A percentile compares a stretch with the other conserved stretches of the same genome.
phyloP scores from a whole-genome alignment of 2,329 filamentous ascomycete genomes.

The Gyromitra esculenta region DNA sequence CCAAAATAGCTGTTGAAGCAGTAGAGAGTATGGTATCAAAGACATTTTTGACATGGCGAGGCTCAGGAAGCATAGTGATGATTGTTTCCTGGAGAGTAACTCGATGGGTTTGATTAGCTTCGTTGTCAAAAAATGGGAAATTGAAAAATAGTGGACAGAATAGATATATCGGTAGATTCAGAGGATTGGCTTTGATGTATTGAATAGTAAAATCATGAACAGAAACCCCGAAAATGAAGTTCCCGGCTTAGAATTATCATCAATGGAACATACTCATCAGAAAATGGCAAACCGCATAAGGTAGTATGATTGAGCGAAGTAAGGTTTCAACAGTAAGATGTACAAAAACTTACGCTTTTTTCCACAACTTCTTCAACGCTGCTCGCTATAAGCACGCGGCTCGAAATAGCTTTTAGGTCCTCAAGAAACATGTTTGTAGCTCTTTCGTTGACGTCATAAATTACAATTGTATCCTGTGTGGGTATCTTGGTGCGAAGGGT shows the following conservation, averaged over 20 bases:
- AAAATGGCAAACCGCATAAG: neutral
- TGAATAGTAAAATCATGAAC: conserved; percentile 71
- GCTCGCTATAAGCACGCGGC: conserved; percentile 66
- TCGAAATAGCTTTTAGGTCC: conserved; percentile 61
- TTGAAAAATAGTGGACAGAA: conserved; percentile 18
- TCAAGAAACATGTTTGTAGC: conserved; percentile 68
- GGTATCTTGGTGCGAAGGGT: conserved; percentile 75
- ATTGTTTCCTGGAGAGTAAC: conserved; percentile 74
- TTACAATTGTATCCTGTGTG: conserved; percentile 69
- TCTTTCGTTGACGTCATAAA: conserved; percentile 73
- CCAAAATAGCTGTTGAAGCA: conserved; percentile 64
- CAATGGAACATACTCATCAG: conserved; percentile 68
- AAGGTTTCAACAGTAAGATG: neutral
- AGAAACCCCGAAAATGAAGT: conserved; percentile 65
- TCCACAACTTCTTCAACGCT: conserved; percentile 72
- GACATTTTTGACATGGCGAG: conserved; percentile 84
- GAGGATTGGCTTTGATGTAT: conserved; percentile 77
- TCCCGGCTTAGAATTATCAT: conserved; percentile 78
- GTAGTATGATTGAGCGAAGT: conserved; percentile 34
- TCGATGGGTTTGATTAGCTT: conserved; percentile 1
- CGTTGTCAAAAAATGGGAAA: conserved; percentile 29
- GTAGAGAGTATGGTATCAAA: conserved; percentile 75
- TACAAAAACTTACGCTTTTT: conserved; percentile 68
- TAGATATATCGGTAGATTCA: conserved; percentile 63
- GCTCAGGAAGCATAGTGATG: conserved; percentile 88